These are phyloP conservation scores for Ceratocystis papillata DNA, from an alignment of 2,329 filamentous ascomycete genomes.

Conservation along the genomic window DNA sequence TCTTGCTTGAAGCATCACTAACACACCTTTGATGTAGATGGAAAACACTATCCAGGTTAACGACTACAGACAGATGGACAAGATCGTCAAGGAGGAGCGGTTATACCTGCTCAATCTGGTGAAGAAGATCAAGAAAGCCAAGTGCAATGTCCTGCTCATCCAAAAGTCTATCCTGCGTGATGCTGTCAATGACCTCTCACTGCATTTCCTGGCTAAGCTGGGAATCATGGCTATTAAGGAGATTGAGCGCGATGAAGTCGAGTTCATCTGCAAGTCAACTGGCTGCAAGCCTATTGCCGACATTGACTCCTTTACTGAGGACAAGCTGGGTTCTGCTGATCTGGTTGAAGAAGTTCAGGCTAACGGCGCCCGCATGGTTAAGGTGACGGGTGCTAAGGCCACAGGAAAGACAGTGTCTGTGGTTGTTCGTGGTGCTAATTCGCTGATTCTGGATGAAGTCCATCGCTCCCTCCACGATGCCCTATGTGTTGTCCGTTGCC, in stretches of 20 bases:
- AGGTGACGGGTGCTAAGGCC: slow-evolving; percentile 81
- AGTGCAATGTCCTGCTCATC: slow-evolving; percentile 96
- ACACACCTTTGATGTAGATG: slow-evolving; percentile 49
- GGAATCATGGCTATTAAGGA: slow-evolving; percentile 95
- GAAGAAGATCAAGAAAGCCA: slow-evolving; percentile 99
- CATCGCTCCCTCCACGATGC: slow-evolving; percentile 95
- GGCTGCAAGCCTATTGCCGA: slow-evolving; percentile 99
- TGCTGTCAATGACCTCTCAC: slow-evolving; percentile 90
- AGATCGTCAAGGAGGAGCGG: slow-evolving; percentile 98
- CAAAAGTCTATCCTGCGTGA: slow-evolving; percentile 98
- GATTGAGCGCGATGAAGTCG: slow-evolving; percentile 95
- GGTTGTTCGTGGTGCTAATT: slow-evolving; percentile 88
- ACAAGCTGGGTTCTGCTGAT: slow-evolving; percentile 90
- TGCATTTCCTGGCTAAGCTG: slow-evolving; percentile 95
- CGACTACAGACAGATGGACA: slow-evolving; percentile 99
- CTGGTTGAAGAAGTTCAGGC: slow-evolving; percentile 85
- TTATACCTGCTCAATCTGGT: slow-evolving; percentile 97
- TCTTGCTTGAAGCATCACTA: background rate
- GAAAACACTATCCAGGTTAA: slow-evolving; percentile 99
- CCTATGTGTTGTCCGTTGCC: slow-evolving; percentile 89
- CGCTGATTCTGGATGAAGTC: slow-evolving; percentile 87
- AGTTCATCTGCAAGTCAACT: slow-evolving; percentile 98
- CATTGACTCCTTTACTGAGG: slow-evolving; percentile 95
- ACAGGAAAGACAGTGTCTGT: slow-evolving; percentile 85
- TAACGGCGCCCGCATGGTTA: slow-evolving; percentile 82